These are phyloP conservation scores for Hypoxylon rubiginosum DNA, from an alignment of 2,329 filamentous ascomycete genomes.

Conservation along the genomic window DNA sequence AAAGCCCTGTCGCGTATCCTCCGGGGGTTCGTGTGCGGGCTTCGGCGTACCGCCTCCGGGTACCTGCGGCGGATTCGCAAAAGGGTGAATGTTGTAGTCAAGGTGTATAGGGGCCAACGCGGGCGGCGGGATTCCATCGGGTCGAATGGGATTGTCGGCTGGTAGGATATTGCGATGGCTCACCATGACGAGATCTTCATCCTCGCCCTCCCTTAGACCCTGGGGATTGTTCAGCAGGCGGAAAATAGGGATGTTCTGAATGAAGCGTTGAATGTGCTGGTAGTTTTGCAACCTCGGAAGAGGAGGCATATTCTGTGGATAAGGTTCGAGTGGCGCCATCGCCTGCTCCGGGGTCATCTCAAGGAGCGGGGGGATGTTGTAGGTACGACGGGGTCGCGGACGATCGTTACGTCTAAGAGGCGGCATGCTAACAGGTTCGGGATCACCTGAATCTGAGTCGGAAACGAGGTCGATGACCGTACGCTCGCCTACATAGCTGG, in stretches of 20 bases:
- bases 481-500: constrained; percentile 44
- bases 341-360: background rate
- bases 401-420: constrained; percentile 17
- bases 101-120: constrained; percentile 41
- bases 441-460: constrained; percentile 49
- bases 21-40: constrained; percentile 73
- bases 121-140: background rate
- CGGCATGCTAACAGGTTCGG: constrained; percentile 22
- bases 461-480: constrained; percentile 49
- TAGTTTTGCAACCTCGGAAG: constrained; percentile 3
- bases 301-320: background rate
- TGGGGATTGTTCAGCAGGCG: constrained; percentile 28
- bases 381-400: constrained; percentile 24
- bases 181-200: constrained; percentile 47
- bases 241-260: constrained; percentile 44
- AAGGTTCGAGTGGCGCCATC: background rate
- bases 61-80: constrained; percentile 26
- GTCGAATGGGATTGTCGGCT: background rate
- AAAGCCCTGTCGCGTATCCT: constrained; percentile 79
- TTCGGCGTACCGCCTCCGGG: constrained; percentile 51
- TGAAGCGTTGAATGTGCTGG: constrained; percentile 24
- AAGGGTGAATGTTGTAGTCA: constrained; percentile 46
- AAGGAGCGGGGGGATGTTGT: background rate
- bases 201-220: background rate
- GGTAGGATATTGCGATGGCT: constrained; percentile 40